Base-by-base conservation (phyloP, 441 rosid genomes). In the Populus tomentosa region DNA sequence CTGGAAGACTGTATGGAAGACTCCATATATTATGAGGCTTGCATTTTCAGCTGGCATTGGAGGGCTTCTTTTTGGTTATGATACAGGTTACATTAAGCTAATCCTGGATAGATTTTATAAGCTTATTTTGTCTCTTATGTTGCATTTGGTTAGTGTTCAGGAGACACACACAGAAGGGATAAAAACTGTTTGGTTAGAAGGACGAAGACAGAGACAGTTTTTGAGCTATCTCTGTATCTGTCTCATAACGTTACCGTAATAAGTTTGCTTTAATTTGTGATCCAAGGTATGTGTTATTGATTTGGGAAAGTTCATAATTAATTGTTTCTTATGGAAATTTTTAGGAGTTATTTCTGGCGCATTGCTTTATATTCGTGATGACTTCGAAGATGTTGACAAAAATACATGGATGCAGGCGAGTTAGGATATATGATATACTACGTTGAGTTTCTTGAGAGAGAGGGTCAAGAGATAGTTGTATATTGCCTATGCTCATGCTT, bases 41-140 rank as follows among this genome's bases (percentile, higher is more conserved):
- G 94, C 98, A 7, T 83, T 93, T 66, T 92, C 96, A 3, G 99
- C 99, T 2, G 99, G 96, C 42, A 89, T 95, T 72, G 97, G 98
- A 3, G 98, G 98, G 53, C 84, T 95, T 23, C 87, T 92, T 65
- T 93, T 95, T 71, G 98, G 98, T 18, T 92, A 95, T 61, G 98
- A 93, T 73, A 95, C 98, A 16, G 98, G 98, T 30, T 50, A 50
- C 56, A 50, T 50, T 50, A 50, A 50, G 7, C 1, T 16, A 50
- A 0, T 16, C 7, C 18, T 0, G 56, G 56, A 35, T 35, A 35
- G 38, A 7, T 35, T 35, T 35, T 35, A 5, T 5, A 35, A 7
- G 8, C 14, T 50, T 14, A 13, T 35, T 35, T 35, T 35, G 7
- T 6, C 7, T 35, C 38, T 35, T 35, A 20, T 63, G 20, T 8